Evolutionary conservation across 257 asterid species (phyloP), one percentile per base, ranked within the genome.

Genomic region (Penstemon barbatus): DNA sequence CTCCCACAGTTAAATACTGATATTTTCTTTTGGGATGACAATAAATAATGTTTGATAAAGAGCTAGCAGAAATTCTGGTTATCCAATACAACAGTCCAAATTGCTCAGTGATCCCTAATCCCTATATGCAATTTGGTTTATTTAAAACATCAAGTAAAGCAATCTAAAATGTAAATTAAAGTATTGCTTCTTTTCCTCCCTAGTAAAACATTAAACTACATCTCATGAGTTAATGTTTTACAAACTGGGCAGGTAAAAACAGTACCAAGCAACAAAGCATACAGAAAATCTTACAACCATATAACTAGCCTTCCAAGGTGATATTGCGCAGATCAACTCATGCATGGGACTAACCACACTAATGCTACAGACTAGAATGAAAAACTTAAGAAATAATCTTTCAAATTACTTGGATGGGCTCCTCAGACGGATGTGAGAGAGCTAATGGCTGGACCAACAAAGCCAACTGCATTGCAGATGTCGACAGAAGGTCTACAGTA

Each of bases 371-470:
- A 45, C 19, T 8, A 10, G 6, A 60, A 19, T 6, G 71, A 15
- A 40, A 49, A 33, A 7, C 11, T 3, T 15, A 8, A 18, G 4
- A 36, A 8, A 40, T 58, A 66, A 65, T 63, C 55, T 72, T 74
- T 60, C 62, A 63, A 56, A 77, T 78, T 91, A 94, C 99, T 50
- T 91, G 97, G 78, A 94, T 86, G 45, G 97, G 92, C 76, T 94
- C 99, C 86, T 94, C 99, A 44, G 97, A 89, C 38, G 98, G 94
- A 81, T 94, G 96, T 52, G 95, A 90, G 64, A 94, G 96, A 71
- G 99, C 96, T 77, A 94, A 77, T 71, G 99, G 99, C 85, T 94
- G 99, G 74, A 94, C 99, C 88, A 91, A 76, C 66, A 94, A 81
- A 77, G 96, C 91, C 86, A 89, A 76, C 80, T 87, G 98, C 98